Evolutionary conservation across 83 land plant species (phyloP), one percentile per base, ranked within the genome.

Genomic region (Diphasiastrum complanatum): DNA sequence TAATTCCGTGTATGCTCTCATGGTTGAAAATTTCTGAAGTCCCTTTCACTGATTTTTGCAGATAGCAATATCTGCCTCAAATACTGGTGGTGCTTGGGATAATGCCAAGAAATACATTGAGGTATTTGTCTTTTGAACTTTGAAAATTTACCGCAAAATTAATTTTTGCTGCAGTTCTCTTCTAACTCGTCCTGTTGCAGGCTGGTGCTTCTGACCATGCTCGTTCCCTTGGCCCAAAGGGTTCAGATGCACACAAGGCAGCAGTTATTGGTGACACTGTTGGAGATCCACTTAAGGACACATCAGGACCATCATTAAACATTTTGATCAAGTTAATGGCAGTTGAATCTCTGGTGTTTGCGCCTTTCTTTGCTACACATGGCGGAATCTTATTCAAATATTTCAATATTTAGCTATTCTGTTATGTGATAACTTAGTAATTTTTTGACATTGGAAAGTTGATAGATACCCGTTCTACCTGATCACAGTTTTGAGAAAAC

Each of bases 41-140:
- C 16, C 16, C 12, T 40, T 40, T 16, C 8, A 8, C 8, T 8
- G 8, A 40, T 8, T 40, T 40, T 8, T 40, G 43, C 79, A 86
- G 91, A 76, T 86, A 19, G 91, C 91, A n/a, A 86, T 86, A 20
- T 86, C 91, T 70, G 91, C 91, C 29, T 83, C 88, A 31, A 86
- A 86, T 80, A 84, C 95, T 30, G 95, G 95, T 29, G 95, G 95
- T 28, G 89, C 86, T 20, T 87, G 89, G 89, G 95, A 86, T 24
- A 86, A 86, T 68, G 91, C 91, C 25, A 86, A 86, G 82, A 86
- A 83, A 60, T 83, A 83, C 51, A 86, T 85, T 50, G 83, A 85
- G 86, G 85, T 78, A 61, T 35, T 24, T 40, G 1, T 64, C 20
- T 1, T 1, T 12, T 33, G 45, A 1, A 6, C 8, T 6, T 8